Evolutionary conservation across 805 yeast species (phyloP).

Genomic region (Candida oleophila): DNA sequence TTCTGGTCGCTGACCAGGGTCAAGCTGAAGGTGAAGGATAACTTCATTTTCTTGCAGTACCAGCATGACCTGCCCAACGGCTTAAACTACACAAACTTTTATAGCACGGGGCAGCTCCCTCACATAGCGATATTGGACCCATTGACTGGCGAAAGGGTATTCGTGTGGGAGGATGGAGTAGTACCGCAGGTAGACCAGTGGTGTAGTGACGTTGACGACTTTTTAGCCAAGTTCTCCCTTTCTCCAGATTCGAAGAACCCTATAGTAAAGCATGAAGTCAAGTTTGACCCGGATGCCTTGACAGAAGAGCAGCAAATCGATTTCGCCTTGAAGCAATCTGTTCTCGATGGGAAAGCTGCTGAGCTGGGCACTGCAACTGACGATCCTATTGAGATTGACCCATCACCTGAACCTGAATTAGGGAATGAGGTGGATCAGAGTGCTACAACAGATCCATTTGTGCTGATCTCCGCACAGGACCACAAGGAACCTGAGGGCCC

Average conservation of each 20-base stretch:
- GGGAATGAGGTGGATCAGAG: neutral
- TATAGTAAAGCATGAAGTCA: conserved; percentile 55
- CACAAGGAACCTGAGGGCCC: conserved; percentile 65
- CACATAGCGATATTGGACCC: conserved; percentile 94
- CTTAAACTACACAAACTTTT: conserved; percentile 64
- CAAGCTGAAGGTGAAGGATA: conserved; percentile 59
- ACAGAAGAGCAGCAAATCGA: conserved; percentile 85
- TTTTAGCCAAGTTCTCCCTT: conserved; percentile 63
- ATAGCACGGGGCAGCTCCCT: conserved; percentile 71
- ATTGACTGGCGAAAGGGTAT: conserved; percentile 87
- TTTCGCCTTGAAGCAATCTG: conserved; percentile 67
- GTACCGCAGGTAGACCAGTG: conserved; percentile 62
- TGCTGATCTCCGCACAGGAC: conserved; percentile 46
- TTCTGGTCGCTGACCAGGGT: conserved; percentile 77
- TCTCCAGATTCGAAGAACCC: conserved; percentile 68
- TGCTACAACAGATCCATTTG: conserved; percentile 41
- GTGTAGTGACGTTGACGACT: conserved; percentile 66
- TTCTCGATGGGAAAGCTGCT: conserved; percentile 30
- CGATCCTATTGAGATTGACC: conserved; percentile 24
- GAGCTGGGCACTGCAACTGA: conserved; percentile 27
- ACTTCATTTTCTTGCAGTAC: conserved; percentile 84
- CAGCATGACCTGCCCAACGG: conserved; percentile 79
- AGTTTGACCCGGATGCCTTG: conserved; percentile 61
- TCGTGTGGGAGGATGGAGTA: conserved; percentile 64
- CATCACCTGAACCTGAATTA: conserved; percentile 6